phyloP scores from a whole-genome alignment of 2,329 filamentous ascomycete genomes.

The Talaromyces sp. region DNA sequence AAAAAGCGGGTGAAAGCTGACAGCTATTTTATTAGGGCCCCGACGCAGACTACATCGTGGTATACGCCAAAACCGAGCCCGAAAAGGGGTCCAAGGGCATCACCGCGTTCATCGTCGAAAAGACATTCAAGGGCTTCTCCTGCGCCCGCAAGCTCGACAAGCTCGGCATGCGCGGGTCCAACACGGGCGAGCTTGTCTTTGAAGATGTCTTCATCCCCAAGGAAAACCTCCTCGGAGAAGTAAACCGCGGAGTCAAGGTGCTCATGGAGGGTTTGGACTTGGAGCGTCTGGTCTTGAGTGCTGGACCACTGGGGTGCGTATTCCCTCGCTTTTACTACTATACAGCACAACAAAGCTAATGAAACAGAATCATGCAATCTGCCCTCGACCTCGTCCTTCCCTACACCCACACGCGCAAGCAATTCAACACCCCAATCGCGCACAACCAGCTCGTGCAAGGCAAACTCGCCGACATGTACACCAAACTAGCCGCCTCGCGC shows the following conservation, averaged over 20 bases:
- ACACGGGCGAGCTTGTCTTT: constrained; percentile 90
- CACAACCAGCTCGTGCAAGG: constrained; percentile 92
- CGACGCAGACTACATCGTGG: constrained; percentile 84
- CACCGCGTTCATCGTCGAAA: constrained; percentile 86
- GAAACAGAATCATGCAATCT: constrained; percentile 74
- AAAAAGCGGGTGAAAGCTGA: not conserved
- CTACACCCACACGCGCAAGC: constrained; percentile 81
- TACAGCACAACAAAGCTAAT: not conserved
- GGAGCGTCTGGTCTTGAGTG: constrained; percentile 84
- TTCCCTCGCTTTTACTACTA: not conserved
- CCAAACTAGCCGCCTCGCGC: constrained; percentile 76
- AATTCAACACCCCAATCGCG: constrained; percentile 81
- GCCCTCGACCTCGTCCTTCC: constrained; percentile 79
- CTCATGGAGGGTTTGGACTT: constrained; percentile 96
- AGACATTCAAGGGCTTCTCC: constrained; percentile 66
- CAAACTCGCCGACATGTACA: constrained; percentile 95
- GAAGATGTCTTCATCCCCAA: constrained; percentile 84
- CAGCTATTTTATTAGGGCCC: constrained; percentile 51
- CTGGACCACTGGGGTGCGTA: constrained; percentile 71
- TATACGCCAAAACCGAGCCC: constrained; percentile 94
- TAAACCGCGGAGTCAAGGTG: constrained; percentile 81
- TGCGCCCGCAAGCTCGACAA: constrained; percentile 92
- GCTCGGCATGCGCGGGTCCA: constrained; percentile 94
- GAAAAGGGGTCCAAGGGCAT: constrained; percentile 80
- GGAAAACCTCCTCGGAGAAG: constrained; percentile 71